phyloP scores from a whole-genome alignment of 1,284 basidiomycete genomes.

The Cutaneotrichosporon mucoides region DNA sequence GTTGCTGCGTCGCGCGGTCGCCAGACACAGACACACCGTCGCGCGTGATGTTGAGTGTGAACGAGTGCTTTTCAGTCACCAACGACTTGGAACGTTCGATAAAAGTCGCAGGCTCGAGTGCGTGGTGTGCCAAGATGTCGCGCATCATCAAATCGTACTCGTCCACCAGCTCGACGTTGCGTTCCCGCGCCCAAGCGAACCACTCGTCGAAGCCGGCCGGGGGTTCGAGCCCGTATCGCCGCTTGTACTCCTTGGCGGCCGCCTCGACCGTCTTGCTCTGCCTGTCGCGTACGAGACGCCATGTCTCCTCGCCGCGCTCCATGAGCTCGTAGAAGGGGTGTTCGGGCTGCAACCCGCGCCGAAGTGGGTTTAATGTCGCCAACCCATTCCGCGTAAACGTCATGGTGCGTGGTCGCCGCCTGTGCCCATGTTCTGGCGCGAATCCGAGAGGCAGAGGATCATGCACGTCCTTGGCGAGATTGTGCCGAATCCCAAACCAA shows the following conservation, averaged over 20 bases:
- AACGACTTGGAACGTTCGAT: conserved; percentile 23
- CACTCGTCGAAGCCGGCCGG: conserved; percentile 51
- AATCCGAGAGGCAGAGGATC: conserved; percentile 39
- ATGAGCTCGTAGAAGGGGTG: conserved; percentile 49
- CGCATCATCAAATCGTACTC: conserved; percentile 52
- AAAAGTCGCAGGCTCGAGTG: conserved; percentile 39
- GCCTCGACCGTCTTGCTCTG: conserved; percentile 57
- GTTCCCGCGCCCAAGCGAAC: conserved; percentile 61
- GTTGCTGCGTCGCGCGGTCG: conserved; percentile 23
- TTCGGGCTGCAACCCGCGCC: conserved; percentile 19
- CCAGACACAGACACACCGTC: conserved; percentile 28
- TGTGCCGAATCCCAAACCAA: conserved; percentile 49
- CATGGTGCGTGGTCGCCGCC: conserved; percentile 25
- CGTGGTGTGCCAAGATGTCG: conserved; percentile 45
- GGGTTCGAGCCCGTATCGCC: conserved; percentile 52
- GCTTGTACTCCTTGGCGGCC: conserved; percentile 58
- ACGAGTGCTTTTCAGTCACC: conserved; percentile 27
- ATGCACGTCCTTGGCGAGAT: conserved; percentile 38
- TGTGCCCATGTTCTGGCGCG: conserved; percentile 32
- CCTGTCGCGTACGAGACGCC: conserved; percentile 23
- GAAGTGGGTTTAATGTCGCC: conserved; percentile 12
- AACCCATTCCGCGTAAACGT: conserved; percentile 16
- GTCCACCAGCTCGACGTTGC: conserved; percentile 74
- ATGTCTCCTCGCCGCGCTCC: conserved; percentile 42
- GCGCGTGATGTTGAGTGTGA: conserved; percentile 35